Percentiles rank a stretch among this genome's conserved stretches.
These are phyloP conservation scores for Aspergillus sp. DNA, from an alignment of 2,329 filamentous ascomycete species.

Conservation along the genomic window DNA sequence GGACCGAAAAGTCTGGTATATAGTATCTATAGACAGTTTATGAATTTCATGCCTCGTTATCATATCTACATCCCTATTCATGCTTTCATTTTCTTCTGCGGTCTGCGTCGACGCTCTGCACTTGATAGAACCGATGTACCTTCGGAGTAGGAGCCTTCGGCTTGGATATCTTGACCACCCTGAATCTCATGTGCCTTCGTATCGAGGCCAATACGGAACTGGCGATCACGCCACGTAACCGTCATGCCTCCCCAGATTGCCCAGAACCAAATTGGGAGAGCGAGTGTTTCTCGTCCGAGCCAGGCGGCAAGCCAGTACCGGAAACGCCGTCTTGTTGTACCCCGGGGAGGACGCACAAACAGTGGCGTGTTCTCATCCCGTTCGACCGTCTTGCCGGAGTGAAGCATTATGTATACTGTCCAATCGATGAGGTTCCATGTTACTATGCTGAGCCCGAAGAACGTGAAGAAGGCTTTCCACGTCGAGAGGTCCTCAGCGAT, in stretches of 20 bases:
- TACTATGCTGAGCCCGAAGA: slow-evolving; percentile 66
- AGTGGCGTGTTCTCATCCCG: slow-evolving; percentile 69
- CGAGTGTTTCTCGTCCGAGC: slow-evolving; percentile 78
- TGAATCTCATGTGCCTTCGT: slow-evolving; percentile 71
- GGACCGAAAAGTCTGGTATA: slow-evolving; percentile 1
- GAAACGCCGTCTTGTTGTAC: slow-evolving; percentile 56
- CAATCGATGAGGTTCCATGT: slow-evolving; percentile 77
- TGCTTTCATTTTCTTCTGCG: slow-evolving; percentile 11
- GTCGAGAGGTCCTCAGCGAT: slow-evolving; percentile 58
- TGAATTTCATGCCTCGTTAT: slow-evolving; percentile 2
- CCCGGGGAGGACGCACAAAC: slow-evolving; percentile 62
- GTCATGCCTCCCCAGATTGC: slow-evolving; percentile 86
- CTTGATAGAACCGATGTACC: background rate
- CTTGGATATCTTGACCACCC: slow-evolving; percentile 6
- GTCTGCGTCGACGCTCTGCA: slow-evolving; percentile 3
- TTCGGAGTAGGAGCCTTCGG: slow-evolving; percentile 25
- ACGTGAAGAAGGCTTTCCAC: slow-evolving; percentile 63
- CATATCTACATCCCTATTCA: slow-evolving; percentile 9
- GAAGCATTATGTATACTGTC: slow-evolving; percentile 69
- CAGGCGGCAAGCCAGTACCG: slow-evolving; percentile 76
- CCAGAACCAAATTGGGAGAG: slow-evolving; percentile 85
- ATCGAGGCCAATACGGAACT: slow-evolving; percentile 78
- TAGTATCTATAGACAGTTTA: slow-evolving; percentile 1
- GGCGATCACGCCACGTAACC: slow-evolving; percentile 81
- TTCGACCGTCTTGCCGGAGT: slow-evolving; percentile 70